Conservation (phyloP, 2,329 filamentous ascomycete genomes). For the Fusarium neocosmosporiellum region DNA sequence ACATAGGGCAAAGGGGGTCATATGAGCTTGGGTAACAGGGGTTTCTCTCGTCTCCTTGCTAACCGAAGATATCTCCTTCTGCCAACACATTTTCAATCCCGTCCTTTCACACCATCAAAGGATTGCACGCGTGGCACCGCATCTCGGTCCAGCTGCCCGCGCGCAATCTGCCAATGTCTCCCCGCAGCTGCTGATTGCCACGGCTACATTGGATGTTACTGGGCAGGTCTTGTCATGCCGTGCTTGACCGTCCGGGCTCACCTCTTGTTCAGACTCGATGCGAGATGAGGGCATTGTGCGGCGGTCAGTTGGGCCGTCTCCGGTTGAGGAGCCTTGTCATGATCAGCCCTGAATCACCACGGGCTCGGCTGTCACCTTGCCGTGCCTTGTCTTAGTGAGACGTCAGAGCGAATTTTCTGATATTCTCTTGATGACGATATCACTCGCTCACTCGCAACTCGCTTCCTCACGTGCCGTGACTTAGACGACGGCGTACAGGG, state of each 20-base stretch:
- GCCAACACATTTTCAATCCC: conserved; percentile 15
- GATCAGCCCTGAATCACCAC: conserved; percentile 1
- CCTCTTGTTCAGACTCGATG: conserved; percentile 9
- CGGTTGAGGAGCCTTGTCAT: neutral
- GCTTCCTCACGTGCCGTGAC: conserved; percentile 15
- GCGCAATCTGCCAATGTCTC: conserved; percentile 20
- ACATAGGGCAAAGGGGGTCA: neutral
- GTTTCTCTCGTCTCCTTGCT: conserved; percentile 10
- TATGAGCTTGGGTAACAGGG: conserved; percentile 16
- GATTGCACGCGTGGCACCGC: conserved; percentile 26
- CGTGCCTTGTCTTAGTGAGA: conserved; percentile 15
- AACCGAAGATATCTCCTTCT: conserved; percentile 11
- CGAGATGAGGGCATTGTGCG: conserved; percentile 12
- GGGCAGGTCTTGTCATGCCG: conserved; percentile 4
- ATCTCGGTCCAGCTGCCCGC: conserved; percentile 16
- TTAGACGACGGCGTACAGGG: conserved; percentile 22
- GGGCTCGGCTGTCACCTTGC: conserved; percentile 10
- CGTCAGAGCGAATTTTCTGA: neutral
- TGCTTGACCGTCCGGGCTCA: conserved; percentile 15
- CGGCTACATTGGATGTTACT: neutral
- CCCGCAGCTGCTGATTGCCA: neutral
- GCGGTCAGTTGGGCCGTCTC: neutral
- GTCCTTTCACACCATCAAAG: conserved; percentile 2
- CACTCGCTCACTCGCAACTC: conserved; percentile 5
- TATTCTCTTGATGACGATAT: neutral